These are phyloP conservation scores for Xylaria curta DNA, from an alignment of 495 filamentous ascomycete genomes.

Conservation along the genomic window DNA sequence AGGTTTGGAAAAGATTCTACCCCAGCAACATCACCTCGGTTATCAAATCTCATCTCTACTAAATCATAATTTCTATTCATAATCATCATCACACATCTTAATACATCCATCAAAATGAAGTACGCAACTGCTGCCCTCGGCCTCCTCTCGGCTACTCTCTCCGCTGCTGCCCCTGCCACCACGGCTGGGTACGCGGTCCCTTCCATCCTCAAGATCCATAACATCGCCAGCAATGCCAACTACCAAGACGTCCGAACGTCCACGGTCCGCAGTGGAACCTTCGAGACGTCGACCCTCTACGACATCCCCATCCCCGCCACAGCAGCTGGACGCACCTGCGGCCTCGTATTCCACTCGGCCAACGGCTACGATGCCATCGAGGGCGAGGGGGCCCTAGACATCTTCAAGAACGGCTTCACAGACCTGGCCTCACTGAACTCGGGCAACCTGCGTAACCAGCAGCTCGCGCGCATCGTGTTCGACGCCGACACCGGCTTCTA, in stretches of 20 bases:
- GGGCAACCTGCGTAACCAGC: constrained; percentile 34
- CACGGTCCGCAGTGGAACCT: constrained; percentile 27
- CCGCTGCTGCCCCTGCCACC: constrained; percentile 35
- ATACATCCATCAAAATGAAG: constrained; percentile 40
- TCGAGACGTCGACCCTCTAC: constrained; percentile 38
- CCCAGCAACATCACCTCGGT: constrained; percentile 7
- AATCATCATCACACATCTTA: not conserved
- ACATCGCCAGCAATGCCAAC: constrained; percentile 32
- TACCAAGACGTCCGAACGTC: not conserved
- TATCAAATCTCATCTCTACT: not conserved
- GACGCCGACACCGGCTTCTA: constrained; percentile 30
- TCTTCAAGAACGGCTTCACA: constrained; percentile 35
- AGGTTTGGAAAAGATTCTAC: constrained; percentile 4
- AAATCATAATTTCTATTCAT: not conserved
- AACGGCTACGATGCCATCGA: constrained; percentile 19
- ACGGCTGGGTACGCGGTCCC: constrained; percentile 33
- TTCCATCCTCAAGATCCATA: constrained; percentile 34
- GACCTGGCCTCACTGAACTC: constrained; percentile 29
- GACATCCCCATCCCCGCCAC: constrained; percentile 35
- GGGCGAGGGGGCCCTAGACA: constrained; percentile 27
- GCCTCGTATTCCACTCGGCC: constrained; percentile 30
- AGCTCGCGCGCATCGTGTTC: constrained; percentile 32
- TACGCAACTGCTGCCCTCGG: constrained; percentile 34
- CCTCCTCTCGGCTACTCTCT: constrained; percentile 37
- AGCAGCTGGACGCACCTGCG: constrained; percentile 34